Conservation (phyloP, 176 grass and related monocot genomes). For the Carex parvula region DNA sequence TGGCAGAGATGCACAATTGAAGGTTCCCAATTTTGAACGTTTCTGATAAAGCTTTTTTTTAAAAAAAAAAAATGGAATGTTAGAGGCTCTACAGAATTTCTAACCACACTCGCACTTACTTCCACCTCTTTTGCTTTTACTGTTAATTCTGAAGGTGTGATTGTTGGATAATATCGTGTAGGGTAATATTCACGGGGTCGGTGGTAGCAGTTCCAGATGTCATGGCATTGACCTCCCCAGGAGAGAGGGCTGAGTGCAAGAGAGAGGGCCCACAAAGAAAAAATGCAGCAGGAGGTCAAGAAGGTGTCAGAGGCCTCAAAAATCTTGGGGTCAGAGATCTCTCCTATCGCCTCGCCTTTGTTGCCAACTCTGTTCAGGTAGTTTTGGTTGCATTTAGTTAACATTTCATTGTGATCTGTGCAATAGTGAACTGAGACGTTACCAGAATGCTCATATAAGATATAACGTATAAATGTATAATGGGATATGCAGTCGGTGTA, state of each 20-base stretch:
- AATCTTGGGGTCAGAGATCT: constrained; percentile 86
- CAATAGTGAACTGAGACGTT: background rate
- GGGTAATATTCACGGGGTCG: constrained; percentile 84
- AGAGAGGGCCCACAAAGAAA: constrained; percentile 81
- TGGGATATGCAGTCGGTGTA: background rate
- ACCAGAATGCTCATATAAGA: background rate
- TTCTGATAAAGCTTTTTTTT: background rate
- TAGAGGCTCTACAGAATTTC: background rate
- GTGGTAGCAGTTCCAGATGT: constrained; percentile 94
- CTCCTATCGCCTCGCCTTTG: constrained; percentile 90
- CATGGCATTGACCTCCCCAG: constrained; percentile 93
- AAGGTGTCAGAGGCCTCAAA: constrained; percentile 87
- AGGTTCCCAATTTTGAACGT: background rate
- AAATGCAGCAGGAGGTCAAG: constrained; percentile 61
- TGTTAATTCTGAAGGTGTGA: background rate
- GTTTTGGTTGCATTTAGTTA: constrained; percentile 17
- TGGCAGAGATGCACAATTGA: background rate
- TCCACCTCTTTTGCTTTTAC: background rate
- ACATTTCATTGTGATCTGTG: background rate
- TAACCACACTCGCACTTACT: background rate
- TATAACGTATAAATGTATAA: background rate
- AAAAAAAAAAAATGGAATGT: background rate
- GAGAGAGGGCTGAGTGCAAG: constrained; percentile 90
- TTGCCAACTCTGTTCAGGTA: constrained; percentile 94
- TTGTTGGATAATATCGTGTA: constrained; percentile 24